A percentile compares a stretch with the other conserved stretches of the same genome.
Evolutionary conservation across 2,329 filamentous ascomycete genomes (phyloP).

Genomic region (Epichloe brachyelytri): DNA sequence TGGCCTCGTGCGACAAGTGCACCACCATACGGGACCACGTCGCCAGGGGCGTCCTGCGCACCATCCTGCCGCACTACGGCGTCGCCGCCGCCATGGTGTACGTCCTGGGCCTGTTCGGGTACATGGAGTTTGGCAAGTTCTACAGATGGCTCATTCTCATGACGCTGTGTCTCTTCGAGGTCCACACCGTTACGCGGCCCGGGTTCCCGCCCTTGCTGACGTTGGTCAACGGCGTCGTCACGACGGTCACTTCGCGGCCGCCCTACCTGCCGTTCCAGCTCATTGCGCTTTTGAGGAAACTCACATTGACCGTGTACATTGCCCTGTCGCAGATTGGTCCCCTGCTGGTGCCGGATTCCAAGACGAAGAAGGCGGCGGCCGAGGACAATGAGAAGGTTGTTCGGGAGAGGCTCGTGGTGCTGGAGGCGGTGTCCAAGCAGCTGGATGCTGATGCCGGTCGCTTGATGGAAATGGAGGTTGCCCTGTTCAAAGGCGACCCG

Average conservation of each 20-base stretch:
- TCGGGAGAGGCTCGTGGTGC: conserved; percentile 51
- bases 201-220: conserved; percentile 33
- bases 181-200: conserved; percentile 42
- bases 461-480: conserved; percentile 65
- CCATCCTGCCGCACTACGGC: conserved; percentile 48
- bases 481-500: conserved; percentile 65
- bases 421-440: conserved; percentile 46
- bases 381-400: conserved; percentile 34
- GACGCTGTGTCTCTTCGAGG: conserved; percentile 42
- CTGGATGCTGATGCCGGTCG: conserved; percentile 57
- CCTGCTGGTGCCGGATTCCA: conserved; percentile 35
- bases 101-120: conserved; percentile 49
- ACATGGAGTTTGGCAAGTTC: conserved; percentile 53
- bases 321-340: conserved; percentile 73
- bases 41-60: conserved; percentile 46
- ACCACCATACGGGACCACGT: conserved; percentile 62
- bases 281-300: conserved; percentile 60
- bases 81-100: conserved; percentile 45
- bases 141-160: conserved; percentile 50
- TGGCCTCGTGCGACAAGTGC: conserved; percentile 53
- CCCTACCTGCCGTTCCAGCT: conserved; percentile 78
- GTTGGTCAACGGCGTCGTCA: conserved; percentile 32
- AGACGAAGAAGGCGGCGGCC: conserved; percentile 15
- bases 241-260: conserved; percentile 29
- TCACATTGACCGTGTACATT: conserved; percentile 68